Percentiles rank a stretch among this genome's conserved stretches.
Conservation (phyloP, 228 moss, liverwort and hornwort genomes). For the Sphagnum magellanicum region DNA sequence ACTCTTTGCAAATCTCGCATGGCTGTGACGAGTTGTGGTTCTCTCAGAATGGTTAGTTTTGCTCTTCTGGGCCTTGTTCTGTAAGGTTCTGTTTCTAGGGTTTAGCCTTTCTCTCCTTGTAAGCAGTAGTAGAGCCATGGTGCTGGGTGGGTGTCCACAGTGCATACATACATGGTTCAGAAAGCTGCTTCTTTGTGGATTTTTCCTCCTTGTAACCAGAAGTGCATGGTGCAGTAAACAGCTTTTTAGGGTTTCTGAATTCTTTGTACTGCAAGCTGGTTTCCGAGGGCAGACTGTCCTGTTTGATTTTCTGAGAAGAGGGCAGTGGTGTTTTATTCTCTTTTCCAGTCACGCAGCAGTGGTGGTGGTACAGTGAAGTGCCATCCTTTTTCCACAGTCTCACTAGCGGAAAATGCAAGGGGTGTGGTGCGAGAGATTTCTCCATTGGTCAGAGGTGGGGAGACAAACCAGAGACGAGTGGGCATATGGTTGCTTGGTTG, state of each 20-base stretch:
- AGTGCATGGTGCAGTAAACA: background rate
- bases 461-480: constrained; percentile 57
- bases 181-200: no score
- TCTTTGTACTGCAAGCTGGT: background rate
- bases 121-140: background rate
- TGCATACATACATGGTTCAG: background rate
- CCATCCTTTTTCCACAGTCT: constrained; percentile 38
- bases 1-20: constrained; percentile 6
- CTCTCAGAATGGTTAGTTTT: constrained; percentile 5
- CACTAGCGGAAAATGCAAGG: constrained; percentile 16
- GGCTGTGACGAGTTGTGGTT: background rate
- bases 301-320: background rate
- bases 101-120: background rate
- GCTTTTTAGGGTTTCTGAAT: background rate
- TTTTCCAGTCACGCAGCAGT: constrained; percentile 9
- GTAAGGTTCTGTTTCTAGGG: background rate
- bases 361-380: constrained; percentile 23
- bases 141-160: background rate
- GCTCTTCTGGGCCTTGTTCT: background rate
- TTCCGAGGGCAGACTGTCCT: background rate
- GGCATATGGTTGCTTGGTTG: constrained; percentile 88
- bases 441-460: constrained; percentile 58
- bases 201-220: no score
- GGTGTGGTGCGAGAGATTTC: constrained; percentile 26
- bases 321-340: background rate